Conservation (phyloP, 331 rosid genomes). For the Rhamnella rubrinervis region DNA sequence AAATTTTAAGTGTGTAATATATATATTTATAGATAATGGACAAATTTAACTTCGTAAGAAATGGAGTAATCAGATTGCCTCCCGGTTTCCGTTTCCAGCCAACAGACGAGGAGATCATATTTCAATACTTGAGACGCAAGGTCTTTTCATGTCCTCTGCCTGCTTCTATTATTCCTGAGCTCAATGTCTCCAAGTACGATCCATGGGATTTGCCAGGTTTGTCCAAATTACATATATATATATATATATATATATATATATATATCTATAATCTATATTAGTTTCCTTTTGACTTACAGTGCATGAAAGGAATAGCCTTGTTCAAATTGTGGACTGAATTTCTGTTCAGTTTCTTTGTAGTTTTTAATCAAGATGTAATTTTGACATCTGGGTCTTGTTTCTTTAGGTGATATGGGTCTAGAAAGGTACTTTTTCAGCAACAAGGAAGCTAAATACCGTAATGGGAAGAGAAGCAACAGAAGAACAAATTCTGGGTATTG, state of each 20-base stretch:
- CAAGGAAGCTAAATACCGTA: constrained; percentile 60
- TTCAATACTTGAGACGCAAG: constrained; percentile 74
- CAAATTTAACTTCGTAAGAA: constrained; percentile 49
- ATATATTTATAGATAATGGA: constrained; percentile 33
- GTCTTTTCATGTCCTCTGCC: constrained; percentile 72
- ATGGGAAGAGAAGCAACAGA: constrained; percentile 60
- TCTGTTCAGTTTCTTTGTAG: no score
- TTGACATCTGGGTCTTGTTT: no score
- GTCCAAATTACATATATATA: neutral
- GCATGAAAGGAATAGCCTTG: no score
- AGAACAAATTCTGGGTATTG: constrained; percentile 76
- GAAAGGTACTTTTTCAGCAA: constrained; percentile 74
- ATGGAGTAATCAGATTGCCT: constrained; percentile 74
- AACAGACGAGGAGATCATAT: constrained; percentile 86
- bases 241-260: neutral
- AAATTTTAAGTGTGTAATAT: no score
- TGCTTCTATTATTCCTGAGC: constrained; percentile 79
- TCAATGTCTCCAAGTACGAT: constrained; percentile 64
- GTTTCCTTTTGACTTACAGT: neutral
- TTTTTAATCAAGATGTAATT: no score
- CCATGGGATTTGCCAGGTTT: constrained; percentile 96
- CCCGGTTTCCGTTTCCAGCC: constrained; percentile 98
- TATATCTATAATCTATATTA: neutral
- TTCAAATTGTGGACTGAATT: no score
- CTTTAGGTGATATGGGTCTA: constrained; percentile 40